Evolutionary conservation across 1,284 basidiomycete genomes (phyloP).

Genomic region (Salmacisia buchloeana): DNA sequence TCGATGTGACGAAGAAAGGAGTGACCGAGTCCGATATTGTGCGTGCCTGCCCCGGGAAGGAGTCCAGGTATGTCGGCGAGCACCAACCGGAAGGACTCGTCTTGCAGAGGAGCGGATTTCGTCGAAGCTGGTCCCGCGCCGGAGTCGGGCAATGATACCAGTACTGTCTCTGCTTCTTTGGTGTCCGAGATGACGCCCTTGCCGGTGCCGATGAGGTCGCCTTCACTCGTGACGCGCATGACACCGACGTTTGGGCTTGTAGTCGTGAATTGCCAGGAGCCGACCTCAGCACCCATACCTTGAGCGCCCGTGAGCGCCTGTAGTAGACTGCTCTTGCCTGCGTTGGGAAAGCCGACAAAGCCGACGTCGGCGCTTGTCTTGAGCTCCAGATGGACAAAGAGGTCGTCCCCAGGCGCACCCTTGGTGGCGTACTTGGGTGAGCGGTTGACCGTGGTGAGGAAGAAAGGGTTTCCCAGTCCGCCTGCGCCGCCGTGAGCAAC

Average conservation of each 20-base stretch:
- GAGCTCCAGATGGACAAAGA: constrained; percentile 83
- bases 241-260: constrained; percentile 93
- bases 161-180: not conserved
- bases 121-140: constrained; percentile 8
- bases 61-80: constrained; percentile 97
- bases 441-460: constrained; percentile 57
- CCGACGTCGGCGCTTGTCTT: constrained; percentile 91
- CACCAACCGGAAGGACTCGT: constrained; percentile 68
- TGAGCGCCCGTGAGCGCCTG: constrained; percentile 81
- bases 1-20: constrained; percentile 90
- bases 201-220: constrained; percentile 21
- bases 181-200: constrained; percentile 13
- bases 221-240: constrained; percentile 70
- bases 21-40: constrained; percentile 87
- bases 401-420: constrained; percentile 72
- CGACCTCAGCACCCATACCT: constrained; percentile 65
- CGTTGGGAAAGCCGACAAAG: constrained; percentile 92
- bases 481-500: constrained; percentile 66
- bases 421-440: constrained; percentile 53
- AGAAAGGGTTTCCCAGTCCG: constrained; percentile 85
- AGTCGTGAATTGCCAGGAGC: constrained; percentile 88
- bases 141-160: not conserved
- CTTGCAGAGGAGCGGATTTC: not conserved
- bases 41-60: constrained; percentile 68
- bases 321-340: constrained; percentile 70